These are phyloP conservation scores for Camelina laxa DNA, from an alignment of 345 rosid species.

Conservation along the genomic window DNA sequence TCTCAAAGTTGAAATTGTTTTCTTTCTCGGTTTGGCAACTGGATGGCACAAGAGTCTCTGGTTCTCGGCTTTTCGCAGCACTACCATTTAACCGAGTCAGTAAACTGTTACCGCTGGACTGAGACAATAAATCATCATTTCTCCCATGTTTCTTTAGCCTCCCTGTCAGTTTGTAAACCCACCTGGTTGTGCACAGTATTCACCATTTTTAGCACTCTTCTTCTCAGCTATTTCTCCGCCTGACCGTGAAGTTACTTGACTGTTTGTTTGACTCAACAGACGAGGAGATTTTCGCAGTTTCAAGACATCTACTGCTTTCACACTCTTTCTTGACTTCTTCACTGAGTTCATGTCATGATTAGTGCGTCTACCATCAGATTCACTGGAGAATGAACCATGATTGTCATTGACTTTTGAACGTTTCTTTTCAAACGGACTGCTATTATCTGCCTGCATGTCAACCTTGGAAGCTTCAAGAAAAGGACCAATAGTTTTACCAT, in stretches of 20 bases:
- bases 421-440: constrained; percentile 39
- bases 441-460: constrained; percentile 34
- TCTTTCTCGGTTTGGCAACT: constrained; percentile 31
- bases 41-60: constrained; percentile 29
- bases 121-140: constrained; percentile 38
- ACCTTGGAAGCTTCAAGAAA: constrained; percentile 31
- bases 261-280: constrained; percentile 25
- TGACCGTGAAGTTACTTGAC: constrained; percentile 22
- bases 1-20: constrained; percentile 44
- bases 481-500: constrained; percentile 30
- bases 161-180: constrained; percentile 34
- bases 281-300: constrained; percentile 36
- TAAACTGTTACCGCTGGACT: constrained; percentile 34
- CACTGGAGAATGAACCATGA: constrained; percentile 15
- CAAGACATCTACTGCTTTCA: constrained; percentile 19
- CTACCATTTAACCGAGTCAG: neutral
- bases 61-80: constrained; percentile 3
- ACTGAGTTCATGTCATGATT: constrained; percentile 21
- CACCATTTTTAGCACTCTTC: neutral
- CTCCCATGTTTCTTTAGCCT: constrained; percentile 39
- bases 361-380: constrained; percentile 10
- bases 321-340: constrained; percentile 36
- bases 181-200: too few relatives aligned
- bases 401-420: constrained; percentile 29
- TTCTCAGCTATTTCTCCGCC: constrained; percentile 25